Evolutionary conservation across 1,284 basidiomycete species (phyloP), one percentile per base, ranked within the genome.

Genomic region (Porogramme epimiltina): DNA sequence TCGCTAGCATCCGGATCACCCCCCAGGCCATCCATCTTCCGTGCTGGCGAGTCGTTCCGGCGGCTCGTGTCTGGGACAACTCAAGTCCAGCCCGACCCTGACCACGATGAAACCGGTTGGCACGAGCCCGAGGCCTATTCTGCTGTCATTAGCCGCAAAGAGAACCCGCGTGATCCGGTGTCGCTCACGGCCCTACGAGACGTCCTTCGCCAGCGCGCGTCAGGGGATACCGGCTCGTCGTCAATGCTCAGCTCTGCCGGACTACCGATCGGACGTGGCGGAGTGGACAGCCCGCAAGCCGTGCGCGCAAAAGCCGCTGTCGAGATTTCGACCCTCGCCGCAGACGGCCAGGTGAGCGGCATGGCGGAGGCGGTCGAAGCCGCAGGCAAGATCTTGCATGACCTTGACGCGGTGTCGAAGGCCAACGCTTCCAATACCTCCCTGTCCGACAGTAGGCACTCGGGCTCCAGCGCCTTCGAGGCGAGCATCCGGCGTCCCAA

Each of bases 221-320:
- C 73, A 51, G 49, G 47, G 4, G 71, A 74, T 24, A 55, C 44
- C 4, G 52, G 60, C 15, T 46, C 52, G 9, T 44, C 56, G 10
- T 54, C 57, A 2, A 49, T 49, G n/a, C 26, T 56, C 24, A 25
- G 54, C 10, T 26, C 46, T 0, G 13, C 45, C 3, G 48, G 48
- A 1, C 33, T 38, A 4, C 34, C 47, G 1, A 53, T 55, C 15
- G 58, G 55, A 15, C 57, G 49, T 33, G 39, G 42, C 11, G 55
- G 55, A 0, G 9, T 39, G 1, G 54, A 58, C 18, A 55, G 66
- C 2, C 78, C 77, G 3, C 13, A 16, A 6, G 75, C 75, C 3
- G 80, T 79, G 0, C 81, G 80, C 71, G 75, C 82, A 0, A 84
- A 82, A 62, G 78, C 85, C 5, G 80, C 82, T 28, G 81, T 85